Evolutionary conservation across 495 filamentous ascomycete genomes (phyloP).

Genomic region (Penicillium psychrofluorescens): DNA sequence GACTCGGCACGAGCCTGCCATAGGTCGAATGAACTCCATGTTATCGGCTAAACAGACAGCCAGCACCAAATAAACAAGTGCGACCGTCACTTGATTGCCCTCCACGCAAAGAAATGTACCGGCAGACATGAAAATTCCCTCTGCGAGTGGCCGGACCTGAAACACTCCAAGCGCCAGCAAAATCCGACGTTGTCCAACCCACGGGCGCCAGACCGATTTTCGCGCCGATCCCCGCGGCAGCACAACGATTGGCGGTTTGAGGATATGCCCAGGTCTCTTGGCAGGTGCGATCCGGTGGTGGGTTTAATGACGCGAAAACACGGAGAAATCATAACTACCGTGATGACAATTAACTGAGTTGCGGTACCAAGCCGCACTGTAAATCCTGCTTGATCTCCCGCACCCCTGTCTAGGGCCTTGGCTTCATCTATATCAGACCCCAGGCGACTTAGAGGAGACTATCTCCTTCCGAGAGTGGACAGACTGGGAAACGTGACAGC

Average conservation of each 20-base stretch:
- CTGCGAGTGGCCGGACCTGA: conserved; percentile 13
- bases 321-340: no score
- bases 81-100: no score
- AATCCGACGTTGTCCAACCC: conserved; percentile 3
- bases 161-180: conserved; percentile 6
- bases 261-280: conserved; percentile 6
- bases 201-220: conserved; percentile 1
- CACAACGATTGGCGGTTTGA: background rate
- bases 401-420: conserved; percentile 3
- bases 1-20: no score
- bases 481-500: no score
- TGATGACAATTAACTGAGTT: no score
- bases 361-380: background rate
- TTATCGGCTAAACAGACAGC: no score
- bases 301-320: background rate
- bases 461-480: conserved; percentile 1
- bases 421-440: conserved; percentile 16
- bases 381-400: background rate
- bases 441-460: conserved; percentile 2
- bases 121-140: background rate
- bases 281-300: conserved; percentile 7
- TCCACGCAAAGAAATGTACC: no score
- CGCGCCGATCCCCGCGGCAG: conserved; percentile 6
- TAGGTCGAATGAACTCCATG: no score
- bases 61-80: no score